Evolutionary conservation across 1,284 basidiomycete genomes (phyloP).

Genomic region (Crucibulum parvulum): DNA sequence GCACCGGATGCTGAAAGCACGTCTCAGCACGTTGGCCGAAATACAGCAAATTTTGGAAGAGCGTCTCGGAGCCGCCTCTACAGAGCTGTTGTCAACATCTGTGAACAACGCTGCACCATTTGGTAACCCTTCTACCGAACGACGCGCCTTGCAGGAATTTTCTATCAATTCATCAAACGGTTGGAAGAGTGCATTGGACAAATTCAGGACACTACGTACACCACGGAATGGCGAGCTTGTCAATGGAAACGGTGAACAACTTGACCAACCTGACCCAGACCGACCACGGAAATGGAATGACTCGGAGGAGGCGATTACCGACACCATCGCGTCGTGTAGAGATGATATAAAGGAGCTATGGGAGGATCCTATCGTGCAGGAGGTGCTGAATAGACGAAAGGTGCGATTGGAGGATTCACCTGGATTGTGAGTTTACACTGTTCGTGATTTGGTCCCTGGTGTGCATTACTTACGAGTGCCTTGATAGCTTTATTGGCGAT

Average conservation of each 20-base stretch:
- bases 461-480: background rate
- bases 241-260: slow-evolving; percentile 7
- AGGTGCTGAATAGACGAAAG: slow-evolving; percentile 57
- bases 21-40: slow-evolving; percentile 61
- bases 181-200: slow-evolving; percentile 66
- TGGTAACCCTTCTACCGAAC: slow-evolving; percentile 20
- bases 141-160: slow-evolving; percentile 52
- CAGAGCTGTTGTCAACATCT: slow-evolving; percentile 48
- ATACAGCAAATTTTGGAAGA: slow-evolving; percentile 67
- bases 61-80: slow-evolving; percentile 61
- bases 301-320: slow-evolving; percentile 58
- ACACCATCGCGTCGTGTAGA: slow-evolving; percentile 62
- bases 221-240: slow-evolving; percentile 16
- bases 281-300: slow-evolving; percentile 41
- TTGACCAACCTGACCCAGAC: background rate
- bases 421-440: slow-evolving; percentile 63
- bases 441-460: background rate
- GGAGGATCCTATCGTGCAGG: slow-evolving; percentile 63
- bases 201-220: slow-evolving; percentile 43
- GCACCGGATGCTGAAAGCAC: slow-evolving; percentile 63
- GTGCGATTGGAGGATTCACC: slow-evolving; percentile 66
- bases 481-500: slow-evolving; percentile 63
- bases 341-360: slow-evolving; percentile 73
- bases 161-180: slow-evolving; percentile 63
- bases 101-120: slow-evolving; percentile 47